Evolutionary conservation across 148 eudicot species (phyloP).

Genomic region (Chenopodium quinoa): DNA sequence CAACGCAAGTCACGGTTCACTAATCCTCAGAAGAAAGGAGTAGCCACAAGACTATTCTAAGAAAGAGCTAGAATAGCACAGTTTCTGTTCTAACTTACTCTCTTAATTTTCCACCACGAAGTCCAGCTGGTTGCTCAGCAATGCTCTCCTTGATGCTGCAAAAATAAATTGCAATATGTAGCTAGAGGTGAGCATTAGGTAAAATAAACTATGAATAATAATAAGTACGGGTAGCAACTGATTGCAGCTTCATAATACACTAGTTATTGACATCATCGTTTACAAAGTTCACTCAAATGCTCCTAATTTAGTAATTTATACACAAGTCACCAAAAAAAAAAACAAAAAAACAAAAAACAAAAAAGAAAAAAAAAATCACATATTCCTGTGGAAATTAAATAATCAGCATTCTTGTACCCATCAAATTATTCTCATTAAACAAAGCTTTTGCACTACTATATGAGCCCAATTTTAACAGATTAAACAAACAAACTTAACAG

Average conservation of each 20-base stretch:
- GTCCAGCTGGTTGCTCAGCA: constrained; percentile 76
- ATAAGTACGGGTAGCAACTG: no score
- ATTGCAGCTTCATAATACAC: background rate
- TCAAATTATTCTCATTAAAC: background rate
- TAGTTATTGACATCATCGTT: no score
- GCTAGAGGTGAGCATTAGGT: background rate
- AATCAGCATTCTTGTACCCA: background rate
- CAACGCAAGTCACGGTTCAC: background rate
- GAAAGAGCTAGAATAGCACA: constrained; percentile 12
- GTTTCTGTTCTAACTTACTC: constrained; percentile 55
- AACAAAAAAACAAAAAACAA: no score
- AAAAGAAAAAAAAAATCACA: no score
- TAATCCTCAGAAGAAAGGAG: background rate
- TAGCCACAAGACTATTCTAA: background rate
- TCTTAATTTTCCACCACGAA: constrained; percentile 83
- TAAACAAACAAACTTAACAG: background rate
- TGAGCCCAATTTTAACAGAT: background rate
- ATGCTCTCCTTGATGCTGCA: constrained; percentile 89
- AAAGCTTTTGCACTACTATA: background rate
- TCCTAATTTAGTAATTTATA: no score
- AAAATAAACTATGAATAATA: background rate
- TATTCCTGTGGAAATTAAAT: background rate
- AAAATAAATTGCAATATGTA: constrained; percentile 21
- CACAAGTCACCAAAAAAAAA: background rate
- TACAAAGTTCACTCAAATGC: no score